Evolutionary conservation across 225 moss, liverwort and hornwort genomes (phyloP).

Genomic region (Pseudisothecium myosuroides): DNA sequence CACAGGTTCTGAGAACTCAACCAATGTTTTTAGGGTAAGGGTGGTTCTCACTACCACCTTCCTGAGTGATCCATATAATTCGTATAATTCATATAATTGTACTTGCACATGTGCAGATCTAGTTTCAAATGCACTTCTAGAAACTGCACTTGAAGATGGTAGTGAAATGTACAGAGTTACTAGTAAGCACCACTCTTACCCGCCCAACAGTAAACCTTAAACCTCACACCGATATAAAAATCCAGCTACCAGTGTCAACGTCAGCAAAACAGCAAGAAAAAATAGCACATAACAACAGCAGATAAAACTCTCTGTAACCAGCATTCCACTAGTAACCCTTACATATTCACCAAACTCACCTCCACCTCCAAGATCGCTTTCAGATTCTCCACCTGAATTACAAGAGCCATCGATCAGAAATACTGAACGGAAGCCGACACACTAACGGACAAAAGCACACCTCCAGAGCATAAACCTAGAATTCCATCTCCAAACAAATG

Average conservation of each 20-base stretch:
- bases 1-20: background rate
- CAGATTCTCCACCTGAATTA: conserved; percentile 82
- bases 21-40: background rate
- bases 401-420: background rate
- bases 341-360: conserved; percentile 27
- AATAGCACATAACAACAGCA: background rate
- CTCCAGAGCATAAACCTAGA: background rate
- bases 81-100: background rate
- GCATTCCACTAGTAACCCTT: background rate
- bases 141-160: background rate
- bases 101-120: background rate
- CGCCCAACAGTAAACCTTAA: background rate
- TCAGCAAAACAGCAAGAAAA: background rate
- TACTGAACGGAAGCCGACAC: background rate
- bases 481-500: background rate
- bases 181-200: background rate
- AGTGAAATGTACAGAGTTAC: background rate
- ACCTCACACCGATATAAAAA: background rate
- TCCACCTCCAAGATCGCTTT: conserved; percentile 98
- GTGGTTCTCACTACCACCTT: background rate
- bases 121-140: background rate
- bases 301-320: background rate
- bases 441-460: background rate
- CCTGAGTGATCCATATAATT: background rate
- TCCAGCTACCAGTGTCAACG: background rate